Percentiles rank a stretch among this genome's conserved stretches.
Conservation (phyloP, 2,329 filamentous ascomycete species). For the Venturia nashicola region DNA sequence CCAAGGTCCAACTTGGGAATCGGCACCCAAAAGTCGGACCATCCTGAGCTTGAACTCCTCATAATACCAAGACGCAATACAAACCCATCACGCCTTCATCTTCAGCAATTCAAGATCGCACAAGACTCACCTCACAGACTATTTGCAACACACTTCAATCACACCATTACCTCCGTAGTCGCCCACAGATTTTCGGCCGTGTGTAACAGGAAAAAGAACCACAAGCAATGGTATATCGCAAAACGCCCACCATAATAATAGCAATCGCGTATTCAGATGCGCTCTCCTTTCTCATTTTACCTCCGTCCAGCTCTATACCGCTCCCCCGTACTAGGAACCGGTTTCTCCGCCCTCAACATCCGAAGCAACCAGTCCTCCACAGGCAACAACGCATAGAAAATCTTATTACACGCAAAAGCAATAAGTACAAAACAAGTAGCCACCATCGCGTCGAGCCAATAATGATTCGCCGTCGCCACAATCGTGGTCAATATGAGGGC, state of each 20-base stretch:
- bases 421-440: constrained; percentile 36
- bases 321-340: constrained; percentile 41
- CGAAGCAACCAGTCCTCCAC: constrained; percentile 39
- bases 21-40: too few relatives aligned
- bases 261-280: neutral
- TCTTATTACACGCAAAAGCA: constrained; percentile 35
- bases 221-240: neutral
- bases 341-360: constrained; percentile 38
- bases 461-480: constrained; percentile 51
- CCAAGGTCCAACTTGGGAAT: too few relatives aligned
- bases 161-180: neutral
- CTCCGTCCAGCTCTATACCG: constrained; percentile 19
- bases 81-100: too few relatives aligned
- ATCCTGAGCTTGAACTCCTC: too few relatives aligned
- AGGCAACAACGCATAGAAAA: constrained; percentile 39
- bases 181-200: neutral
- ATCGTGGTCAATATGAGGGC: constrained; percentile 43
- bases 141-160: neutral
- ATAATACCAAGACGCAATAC: too few relatives aligned
- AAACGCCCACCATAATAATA: neutral
- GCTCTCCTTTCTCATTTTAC: neutral
- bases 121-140: neutral
- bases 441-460: constrained; percentile 42
- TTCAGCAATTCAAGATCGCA: neutral
- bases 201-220: neutral